Percentiles rank a stretch among this genome's conserved stretches.
Conservation (phyloP, 2,329 filamentous ascomycete genomes). For the Paraphoma chrysanthemicola region DNA sequence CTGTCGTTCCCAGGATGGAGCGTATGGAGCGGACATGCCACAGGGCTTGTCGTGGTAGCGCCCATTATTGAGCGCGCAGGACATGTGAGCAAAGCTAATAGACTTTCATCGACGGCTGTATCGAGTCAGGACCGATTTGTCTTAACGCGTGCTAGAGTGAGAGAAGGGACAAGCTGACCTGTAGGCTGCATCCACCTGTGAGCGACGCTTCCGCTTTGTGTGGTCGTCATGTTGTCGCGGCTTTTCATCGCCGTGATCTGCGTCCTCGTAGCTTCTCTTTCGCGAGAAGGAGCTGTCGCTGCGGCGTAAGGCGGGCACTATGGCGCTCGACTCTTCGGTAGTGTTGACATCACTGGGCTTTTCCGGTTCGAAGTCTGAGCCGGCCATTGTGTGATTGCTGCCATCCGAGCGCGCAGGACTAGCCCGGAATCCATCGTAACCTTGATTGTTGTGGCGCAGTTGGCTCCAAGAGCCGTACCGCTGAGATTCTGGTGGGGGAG, state of each 20-base stretch:
- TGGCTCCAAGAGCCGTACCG: constrained; percentile 34
- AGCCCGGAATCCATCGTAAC: constrained; percentile 26
- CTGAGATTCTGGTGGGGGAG: constrained; percentile 24
- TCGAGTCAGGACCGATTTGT: not conserved
- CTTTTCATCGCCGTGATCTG: constrained; percentile 39
- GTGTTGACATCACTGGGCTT: constrained; percentile 12
- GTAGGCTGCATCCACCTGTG: constrained; percentile 45
- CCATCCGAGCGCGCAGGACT: constrained; percentile 44
- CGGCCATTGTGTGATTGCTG: constrained; percentile 42
- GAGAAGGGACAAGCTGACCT: constrained; percentile 28
- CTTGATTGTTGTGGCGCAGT: constrained; percentile 20
- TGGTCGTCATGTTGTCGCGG: constrained; percentile 45
- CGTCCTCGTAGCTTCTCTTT: constrained; percentile 48
- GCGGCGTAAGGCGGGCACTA: constrained; percentile 27
- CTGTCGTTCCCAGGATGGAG: not conserved
- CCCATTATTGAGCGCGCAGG: not conserved
- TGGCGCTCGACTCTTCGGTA: constrained; percentile 14
- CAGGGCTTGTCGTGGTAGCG: not conserved
- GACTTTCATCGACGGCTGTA: not conserved
- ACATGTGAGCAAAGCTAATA: not conserved
- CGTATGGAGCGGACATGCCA: not conserved
- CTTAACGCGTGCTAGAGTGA: not conserved
- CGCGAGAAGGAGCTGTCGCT: constrained; percentile 42
- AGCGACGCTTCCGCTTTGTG: constrained; percentile 45
- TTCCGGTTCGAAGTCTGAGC: constrained; percentile 44